Conservation (phyloP, 352 stramenopile genomes). For the Phytophthora nicotianae region DNA sequence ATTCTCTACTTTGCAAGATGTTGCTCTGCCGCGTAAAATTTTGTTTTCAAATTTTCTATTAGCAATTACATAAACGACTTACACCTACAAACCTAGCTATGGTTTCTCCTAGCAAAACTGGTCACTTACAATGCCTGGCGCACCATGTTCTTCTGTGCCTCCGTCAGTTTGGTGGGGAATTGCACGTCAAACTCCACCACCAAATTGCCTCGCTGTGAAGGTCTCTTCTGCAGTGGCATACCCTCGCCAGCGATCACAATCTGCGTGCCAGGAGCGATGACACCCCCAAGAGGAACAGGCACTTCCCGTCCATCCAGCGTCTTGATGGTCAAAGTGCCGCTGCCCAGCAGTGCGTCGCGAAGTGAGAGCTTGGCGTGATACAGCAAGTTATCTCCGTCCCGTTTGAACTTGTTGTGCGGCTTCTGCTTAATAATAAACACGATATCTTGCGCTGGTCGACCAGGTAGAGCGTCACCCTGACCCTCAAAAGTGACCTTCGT, state of each 20-base stretch:
- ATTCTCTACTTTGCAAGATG: background rate
- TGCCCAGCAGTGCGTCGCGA: conserved; percentile 94
- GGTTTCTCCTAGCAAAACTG: background rate
- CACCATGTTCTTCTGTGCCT: conserved; percentile 72
- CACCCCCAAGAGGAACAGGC: conserved; percentile 85
- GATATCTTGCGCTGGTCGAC: conserved; percentile 94
- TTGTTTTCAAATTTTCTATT: conserved; percentile 26
- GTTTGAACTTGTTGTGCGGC: conserved; percentile 91
- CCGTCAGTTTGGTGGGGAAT: conserved; percentile 92
- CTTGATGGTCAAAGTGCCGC: conserved; percentile 90
- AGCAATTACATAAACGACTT: conserved; percentile 25
- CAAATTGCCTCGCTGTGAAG: conserved; percentile 90
- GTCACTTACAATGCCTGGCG: conserved; percentile 70
- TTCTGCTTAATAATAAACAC: conserved; percentile 95
- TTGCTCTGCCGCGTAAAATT: background rate
- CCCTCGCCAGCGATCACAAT: conserved; percentile 94
- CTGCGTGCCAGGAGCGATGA: conserved; percentile 93
- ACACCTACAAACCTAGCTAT: conserved; percentile 4
- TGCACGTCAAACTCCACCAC: conserved; percentile 97
- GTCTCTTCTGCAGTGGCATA: conserved; percentile 93
- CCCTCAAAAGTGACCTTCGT: conserved; percentile 97
- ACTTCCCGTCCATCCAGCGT: conserved; percentile 95
- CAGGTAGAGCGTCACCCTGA: conserved; percentile 88
- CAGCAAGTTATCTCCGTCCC: conserved; percentile 95
- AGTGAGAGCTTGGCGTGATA: conserved; percentile 95